Evolutionary conservation across 208 protist genomes (phyloP).

Genomic region (Leishmania braziliensis): DNA sequence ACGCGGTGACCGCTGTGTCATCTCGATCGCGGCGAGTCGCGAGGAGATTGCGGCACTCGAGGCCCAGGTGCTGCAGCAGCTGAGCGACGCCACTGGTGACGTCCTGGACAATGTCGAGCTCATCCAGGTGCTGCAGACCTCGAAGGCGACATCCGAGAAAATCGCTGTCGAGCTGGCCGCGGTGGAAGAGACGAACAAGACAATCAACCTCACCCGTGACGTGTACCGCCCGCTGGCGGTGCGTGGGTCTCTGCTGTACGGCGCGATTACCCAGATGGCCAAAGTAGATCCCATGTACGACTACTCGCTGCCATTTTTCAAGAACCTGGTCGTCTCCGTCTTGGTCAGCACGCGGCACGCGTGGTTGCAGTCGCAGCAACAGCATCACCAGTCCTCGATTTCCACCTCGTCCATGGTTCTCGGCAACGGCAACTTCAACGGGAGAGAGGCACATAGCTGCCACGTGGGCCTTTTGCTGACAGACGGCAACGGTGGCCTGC

Average conservation of each 20-base stretch:
- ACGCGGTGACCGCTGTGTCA: slow-evolving; percentile 87
- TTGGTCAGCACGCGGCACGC: slow-evolving; percentile 64
- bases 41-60: slow-evolving; percentile 93
- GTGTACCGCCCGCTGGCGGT: slow-evolving; percentile 91
- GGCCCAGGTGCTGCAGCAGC: slow-evolving; percentile 92
- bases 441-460: slow-evolving; percentile 1
- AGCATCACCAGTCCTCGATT: slow-evolving; percentile 17
- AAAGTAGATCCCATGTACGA: slow-evolving; percentile 94
- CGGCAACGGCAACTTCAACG: not conserved
- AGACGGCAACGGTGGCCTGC: not conserved
- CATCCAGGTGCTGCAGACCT: slow-evolving; percentile 92
- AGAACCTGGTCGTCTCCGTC: slow-evolving; percentile 85
- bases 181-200: slow-evolving; percentile 92
- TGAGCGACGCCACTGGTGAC: slow-evolving; percentile 92
- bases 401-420: not conserved
- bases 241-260: slow-evolving; percentile 95
- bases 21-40: slow-evolving; percentile 93
- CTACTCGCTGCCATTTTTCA: slow-evolving; percentile 93
- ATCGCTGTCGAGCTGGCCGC: slow-evolving; percentile 90
- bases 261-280: slow-evolving; percentile 91
- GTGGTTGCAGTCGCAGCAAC: slow-evolving; percentile 12
- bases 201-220: slow-evolving; percentile 92
- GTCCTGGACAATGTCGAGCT: slow-evolving; percentile 95
- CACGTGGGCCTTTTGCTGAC: not conserved
- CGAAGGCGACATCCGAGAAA: slow-evolving; percentile 90